Conservation (phyloP, 352 stramenopile genomes). For the Phytophthora foliorum region DNA sequence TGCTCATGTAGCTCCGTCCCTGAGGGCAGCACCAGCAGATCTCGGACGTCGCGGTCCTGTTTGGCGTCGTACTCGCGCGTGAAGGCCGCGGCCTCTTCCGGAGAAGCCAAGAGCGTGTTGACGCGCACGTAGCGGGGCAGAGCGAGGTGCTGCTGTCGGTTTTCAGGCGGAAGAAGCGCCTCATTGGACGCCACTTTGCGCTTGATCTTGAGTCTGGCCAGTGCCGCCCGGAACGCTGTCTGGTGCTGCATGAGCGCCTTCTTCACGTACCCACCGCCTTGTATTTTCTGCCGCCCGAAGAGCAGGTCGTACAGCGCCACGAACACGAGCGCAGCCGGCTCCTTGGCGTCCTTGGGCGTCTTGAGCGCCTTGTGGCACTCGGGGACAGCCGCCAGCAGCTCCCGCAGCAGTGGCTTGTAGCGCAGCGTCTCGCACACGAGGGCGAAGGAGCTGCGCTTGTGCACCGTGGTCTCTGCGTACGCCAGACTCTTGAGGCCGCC, state of each 20-base stretch:
- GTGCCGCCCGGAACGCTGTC: conserved; percentile 74
- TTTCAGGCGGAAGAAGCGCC: conserved; percentile 80
- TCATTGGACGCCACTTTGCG: conserved; percentile 83
- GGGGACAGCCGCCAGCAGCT: conserved; percentile 77
- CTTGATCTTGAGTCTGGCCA: conserved; percentile 88
- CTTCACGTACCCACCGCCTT: conserved; percentile 90
- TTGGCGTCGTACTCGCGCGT: conserved; percentile 60
- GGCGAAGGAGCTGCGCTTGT: conserved; percentile 91
- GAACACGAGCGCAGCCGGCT: conserved; percentile 69
- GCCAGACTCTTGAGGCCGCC: conserved; percentile 89
- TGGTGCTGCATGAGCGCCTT: conserved; percentile 84
- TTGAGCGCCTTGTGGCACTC: conserved; percentile 76
- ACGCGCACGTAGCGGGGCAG: conserved; percentile 94
- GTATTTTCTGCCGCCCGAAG: conserved; percentile 87
- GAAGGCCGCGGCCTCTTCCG: conserved; percentile 60
- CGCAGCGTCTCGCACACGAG: conserved; percentile 91
- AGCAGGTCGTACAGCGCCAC: conserved; percentile 91
- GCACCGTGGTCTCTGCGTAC: conserved; percentile 80
- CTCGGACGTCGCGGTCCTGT: conserved; percentile 88
- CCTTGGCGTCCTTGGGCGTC: conserved; percentile 54
- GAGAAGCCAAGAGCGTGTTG: conserved; percentile 89
- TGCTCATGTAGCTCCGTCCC: conserved; percentile 90
- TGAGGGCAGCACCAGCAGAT: conserved; percentile 94
- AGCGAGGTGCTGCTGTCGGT: conserved; percentile 72
- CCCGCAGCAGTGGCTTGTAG: conserved; percentile 83